Evolutionary conservation across 208 protist species (phyloP).

Genomic region (Spironucleus salmonicida): DNA sequence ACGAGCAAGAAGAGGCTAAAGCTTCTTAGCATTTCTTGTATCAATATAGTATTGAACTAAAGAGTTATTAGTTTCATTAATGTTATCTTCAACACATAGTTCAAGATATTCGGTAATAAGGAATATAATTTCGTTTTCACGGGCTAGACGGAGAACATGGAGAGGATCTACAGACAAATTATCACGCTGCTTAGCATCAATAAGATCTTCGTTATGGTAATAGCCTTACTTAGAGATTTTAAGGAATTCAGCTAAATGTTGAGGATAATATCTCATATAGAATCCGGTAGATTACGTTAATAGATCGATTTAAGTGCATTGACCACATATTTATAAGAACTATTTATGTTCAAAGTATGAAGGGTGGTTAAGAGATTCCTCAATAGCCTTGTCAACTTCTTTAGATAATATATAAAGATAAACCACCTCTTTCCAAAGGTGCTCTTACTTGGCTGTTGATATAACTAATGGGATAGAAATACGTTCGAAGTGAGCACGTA

Average conservation of each 20-base stretch:
- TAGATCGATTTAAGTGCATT: background rate
- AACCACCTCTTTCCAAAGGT: constrained; percentile 78
- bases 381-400: constrained; percentile 89
- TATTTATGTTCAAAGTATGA: constrained; percentile 20
- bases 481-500: constrained; percentile 81
- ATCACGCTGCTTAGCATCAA: background rate
- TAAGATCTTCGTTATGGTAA: background rate
- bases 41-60: constrained; percentile 1
- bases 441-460: constrained; percentile 66
- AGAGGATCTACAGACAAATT: background rate
- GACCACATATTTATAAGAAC: background rate
- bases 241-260: constrained; percentile 16
- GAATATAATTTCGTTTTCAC: background rate
- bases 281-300: background rate
- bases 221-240: background rate
- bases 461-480: constrained; percentile 92
- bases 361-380: constrained; percentile 88
- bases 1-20: background rate
- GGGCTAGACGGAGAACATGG: background rate
- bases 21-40: background rate
- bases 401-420: constrained; percentile 87
- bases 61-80: background rate
- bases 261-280: constrained; percentile 15
- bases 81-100: background rate
- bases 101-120: constrained; percentile 1